These are phyloP conservation scores for Hibiscus syriacus DNA, from an alignment of 345 rosid species.

Conservation along the genomic window DNA sequence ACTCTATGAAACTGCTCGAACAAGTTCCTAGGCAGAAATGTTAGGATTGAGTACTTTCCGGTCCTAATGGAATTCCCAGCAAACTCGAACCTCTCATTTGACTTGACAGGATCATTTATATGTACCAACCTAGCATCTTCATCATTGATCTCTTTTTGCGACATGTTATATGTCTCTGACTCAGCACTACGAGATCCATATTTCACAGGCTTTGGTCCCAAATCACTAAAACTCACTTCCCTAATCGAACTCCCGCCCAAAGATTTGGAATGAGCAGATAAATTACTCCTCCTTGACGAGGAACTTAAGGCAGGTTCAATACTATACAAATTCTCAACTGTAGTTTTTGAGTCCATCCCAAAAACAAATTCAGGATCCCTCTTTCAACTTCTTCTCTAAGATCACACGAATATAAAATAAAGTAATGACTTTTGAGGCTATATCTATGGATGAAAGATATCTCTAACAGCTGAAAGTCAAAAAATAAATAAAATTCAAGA, in stretches of 20 bases:
- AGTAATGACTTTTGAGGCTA: constrained; percentile 9
- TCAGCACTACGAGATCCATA: constrained; percentile 65
- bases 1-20: too few species aligned
- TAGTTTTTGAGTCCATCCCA: constrained; percentile 32
- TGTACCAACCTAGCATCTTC: constrained; percentile 78
- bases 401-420: constrained; percentile 5
- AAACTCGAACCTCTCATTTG: constrained; percentile 70
- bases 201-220: constrained; percentile 48
- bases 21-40: too few species aligned
- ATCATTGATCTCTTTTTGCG: constrained; percentile 80
- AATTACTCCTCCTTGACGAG: constrained; percentile 56
- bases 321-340: constrained; percentile 28
- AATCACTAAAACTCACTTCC: constrained; percentile 49
- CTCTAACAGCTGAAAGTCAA: constrained; percentile 11
- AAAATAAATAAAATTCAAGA: constrained; percentile 5
- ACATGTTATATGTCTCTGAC: constrained; percentile 49
- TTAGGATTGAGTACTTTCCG: constrained; percentile 65
- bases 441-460: too few species aligned
- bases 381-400: background rate
- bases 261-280: constrained; percentile 44
- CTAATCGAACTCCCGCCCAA: constrained; percentile 43
- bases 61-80: constrained; percentile 69
- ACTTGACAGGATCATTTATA: constrained; percentile 60
- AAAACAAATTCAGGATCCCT: constrained; percentile 10
- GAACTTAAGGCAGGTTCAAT: too few species aligned